Base-by-base conservation (phyloP, 2,329 filamentous ascomycete genomes). In the Aspergillus ochraceoroseus region DNA sequence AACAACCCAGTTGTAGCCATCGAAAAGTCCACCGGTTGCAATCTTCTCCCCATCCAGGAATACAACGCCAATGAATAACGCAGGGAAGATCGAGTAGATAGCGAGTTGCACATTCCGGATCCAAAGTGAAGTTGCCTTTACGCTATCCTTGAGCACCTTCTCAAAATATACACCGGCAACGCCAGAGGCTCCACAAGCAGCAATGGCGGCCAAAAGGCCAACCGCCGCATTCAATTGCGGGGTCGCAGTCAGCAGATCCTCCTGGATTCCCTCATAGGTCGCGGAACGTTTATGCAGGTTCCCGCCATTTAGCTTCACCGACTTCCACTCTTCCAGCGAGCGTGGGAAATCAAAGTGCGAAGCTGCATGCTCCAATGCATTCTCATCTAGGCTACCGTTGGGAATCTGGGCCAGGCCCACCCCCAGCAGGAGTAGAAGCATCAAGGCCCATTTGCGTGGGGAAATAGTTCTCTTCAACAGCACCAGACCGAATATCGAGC, bases 41-140 rank as follows among this genome's bases (percentile, higher is more conserved):
- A 98, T 88, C 27, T 85, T 82, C 46, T 82, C 79, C 17, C 90
- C 92, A 52, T 98, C 92, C 49, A 87, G 85, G 67, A 86, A 85
- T 2, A 94, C 68, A 4, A 96, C 83, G 1, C 90, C 92, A 37
- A 94, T 75, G 42, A 96, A 80, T 0, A 95, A 72, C 1, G 89
- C 85, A 0, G 90, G 87, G 55, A 95, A 90, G 1, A 96, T 72
- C 1, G 89, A 95, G 69, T 95, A 98, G 59, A 95, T 86, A 1
- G 88, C 89, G 15, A 98, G 72, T 64, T 98, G 92, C 32, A 95
- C 84, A 61, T 96, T 98, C 47, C 92, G 82, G 29, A 92, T 82
- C 92, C 92, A 98, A 9, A 96, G 74, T 0, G 87, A 90, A 4
- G 82, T 82, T 32, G 80, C 76, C 2, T 76, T 75, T 0, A 78